A percentile compares a stretch with the other conserved stretches of the same genome.
Conservation (phyloP, 2,329 filamentous ascomycete species). For the Nannizziopsis arthrosporioides region DNA sequence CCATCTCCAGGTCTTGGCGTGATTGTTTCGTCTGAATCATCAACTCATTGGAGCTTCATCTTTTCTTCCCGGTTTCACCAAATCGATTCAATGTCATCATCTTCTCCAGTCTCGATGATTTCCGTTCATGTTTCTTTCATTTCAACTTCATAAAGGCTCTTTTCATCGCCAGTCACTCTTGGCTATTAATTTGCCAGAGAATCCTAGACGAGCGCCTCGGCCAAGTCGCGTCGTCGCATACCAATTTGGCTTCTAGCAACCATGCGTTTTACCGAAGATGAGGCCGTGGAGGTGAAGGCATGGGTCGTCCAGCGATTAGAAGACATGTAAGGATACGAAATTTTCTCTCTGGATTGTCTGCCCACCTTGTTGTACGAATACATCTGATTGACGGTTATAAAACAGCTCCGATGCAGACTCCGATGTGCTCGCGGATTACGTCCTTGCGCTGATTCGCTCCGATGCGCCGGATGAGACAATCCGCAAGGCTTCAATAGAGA, state of each 20-base stretch:
- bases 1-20: too few species aligned
- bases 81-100: too few species aligned
- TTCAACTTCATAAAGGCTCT: too few species aligned
- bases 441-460: constrained; percentile 46
- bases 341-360: constrained; percentile 1
- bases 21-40: too few species aligned
- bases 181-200: too few species aligned
- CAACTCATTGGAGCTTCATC: too few species aligned
- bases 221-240: background rate
- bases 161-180: too few species aligned
- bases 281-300: constrained; percentile 43
- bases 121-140: too few species aligned
- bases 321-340: constrained; percentile 38
- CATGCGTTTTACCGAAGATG: constrained; percentile 46
- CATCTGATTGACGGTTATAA: background rate
- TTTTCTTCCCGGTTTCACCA: too few species aligned
- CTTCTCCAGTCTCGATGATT: too few species aligned
- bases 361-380: background rate
- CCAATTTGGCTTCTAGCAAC: background rate
- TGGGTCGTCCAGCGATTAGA: constrained; percentile 50
- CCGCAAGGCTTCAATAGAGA: constrained; percentile 42
- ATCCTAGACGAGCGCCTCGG: too few species aligned
- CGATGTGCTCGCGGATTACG: constrained; percentile 51
- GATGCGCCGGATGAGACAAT: constrained; percentile 46
- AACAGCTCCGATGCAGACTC: constrained; percentile 49